Conservation (phyloP, 495 filamentous ascomycete genomes). For the Trichoderma parareesei region DNA sequence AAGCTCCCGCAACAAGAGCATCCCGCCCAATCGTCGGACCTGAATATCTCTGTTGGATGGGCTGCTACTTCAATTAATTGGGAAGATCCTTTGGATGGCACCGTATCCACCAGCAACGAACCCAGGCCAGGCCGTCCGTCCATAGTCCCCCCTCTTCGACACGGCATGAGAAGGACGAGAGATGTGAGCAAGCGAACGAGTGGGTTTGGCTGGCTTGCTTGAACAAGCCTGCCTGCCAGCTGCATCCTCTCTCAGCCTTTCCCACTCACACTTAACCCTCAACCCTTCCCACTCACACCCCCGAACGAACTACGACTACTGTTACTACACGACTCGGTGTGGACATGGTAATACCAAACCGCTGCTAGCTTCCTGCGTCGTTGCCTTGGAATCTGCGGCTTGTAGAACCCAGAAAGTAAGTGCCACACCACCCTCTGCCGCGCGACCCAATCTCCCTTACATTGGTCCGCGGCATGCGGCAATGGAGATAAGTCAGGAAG, state of each 20-base stretch:
- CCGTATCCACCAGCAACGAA: neutral
- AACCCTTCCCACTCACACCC: neutral
- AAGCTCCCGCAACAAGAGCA: neutral
- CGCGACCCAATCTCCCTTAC: neutral
- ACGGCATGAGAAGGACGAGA: neutral
- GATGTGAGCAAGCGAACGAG: neutral
- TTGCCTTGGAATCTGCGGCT: conserved; percentile 2
- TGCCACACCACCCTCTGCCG: neutral
- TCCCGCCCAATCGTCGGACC: neutral
- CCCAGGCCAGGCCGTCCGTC: too few relatives aligned
- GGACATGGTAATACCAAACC: neutral
- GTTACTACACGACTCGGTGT: neutral
- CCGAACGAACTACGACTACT: neutral
- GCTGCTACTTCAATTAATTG: neutral
- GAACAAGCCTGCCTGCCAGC: too few relatives aligned
- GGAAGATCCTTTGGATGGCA: neutral
- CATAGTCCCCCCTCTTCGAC: neutral
- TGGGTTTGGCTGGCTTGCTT: too few relatives aligned
- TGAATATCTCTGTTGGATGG: neutral
- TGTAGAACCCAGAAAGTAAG: neutral
- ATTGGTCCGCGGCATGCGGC: neutral
- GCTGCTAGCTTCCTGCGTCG: conserved; percentile 2
- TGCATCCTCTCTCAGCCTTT: conserved; percentile 1
- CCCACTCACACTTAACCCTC: neutral
- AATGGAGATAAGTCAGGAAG: neutral